Evolutionary conservation across 495 filamentous ascomycete species (phyloP).

Genomic region (Acidiella bohemica): DNA sequence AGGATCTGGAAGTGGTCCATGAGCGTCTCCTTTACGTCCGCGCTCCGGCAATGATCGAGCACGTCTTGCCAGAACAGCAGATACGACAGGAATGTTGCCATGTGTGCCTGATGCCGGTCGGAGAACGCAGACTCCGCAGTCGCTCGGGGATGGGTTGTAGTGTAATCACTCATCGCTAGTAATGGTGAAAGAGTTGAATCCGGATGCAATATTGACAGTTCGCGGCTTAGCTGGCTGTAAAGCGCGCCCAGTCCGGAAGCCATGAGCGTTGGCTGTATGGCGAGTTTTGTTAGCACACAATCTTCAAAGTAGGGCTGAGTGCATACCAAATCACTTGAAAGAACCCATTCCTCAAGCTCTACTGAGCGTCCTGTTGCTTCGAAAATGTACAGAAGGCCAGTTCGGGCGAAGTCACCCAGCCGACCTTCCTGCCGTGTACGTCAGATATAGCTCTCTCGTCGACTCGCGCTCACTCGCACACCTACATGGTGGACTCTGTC

Average conservation of each 20-base stretch:
- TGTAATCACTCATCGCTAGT: constrained; percentile 73
- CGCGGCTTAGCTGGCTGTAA: constrained; percentile 82
- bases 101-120: constrained; percentile 56
- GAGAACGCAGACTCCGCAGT: constrained; percentile 60
- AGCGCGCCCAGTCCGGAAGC: constrained; percentile 87
- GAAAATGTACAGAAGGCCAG: constrained; percentile 87
- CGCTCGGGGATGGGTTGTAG: constrained; percentile 43
- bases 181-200: constrained; percentile 64
- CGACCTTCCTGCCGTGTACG: too few relatives aligned
- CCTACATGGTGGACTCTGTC: constrained; percentile 94
- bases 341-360: constrained; percentile 82
- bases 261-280: constrained; percentile 96
- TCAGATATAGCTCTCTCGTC: too few relatives aligned
- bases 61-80: constrained; percentile 97
- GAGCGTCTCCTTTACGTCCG: constrained; percentile 79
- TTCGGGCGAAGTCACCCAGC: constrained; percentile 93
- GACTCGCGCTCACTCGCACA: too few relatives aligned
- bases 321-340: constrained; percentile 91
- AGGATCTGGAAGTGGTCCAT: constrained; percentile 95
- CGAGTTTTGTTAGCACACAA: too few relatives aligned
- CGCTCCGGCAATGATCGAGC: constrained; percentile 82
- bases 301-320: too few relatives aligned
- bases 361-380: constrained; percentile 76
- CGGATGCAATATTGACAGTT: constrained; percentile 33
- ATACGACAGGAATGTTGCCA: constrained; percentile 90